These are phyloP conservation scores for Fusarium incarnatum DNA, from an alignment of 2,329 filamentous ascomycete genomes.

Conservation along the genomic window DNA sequence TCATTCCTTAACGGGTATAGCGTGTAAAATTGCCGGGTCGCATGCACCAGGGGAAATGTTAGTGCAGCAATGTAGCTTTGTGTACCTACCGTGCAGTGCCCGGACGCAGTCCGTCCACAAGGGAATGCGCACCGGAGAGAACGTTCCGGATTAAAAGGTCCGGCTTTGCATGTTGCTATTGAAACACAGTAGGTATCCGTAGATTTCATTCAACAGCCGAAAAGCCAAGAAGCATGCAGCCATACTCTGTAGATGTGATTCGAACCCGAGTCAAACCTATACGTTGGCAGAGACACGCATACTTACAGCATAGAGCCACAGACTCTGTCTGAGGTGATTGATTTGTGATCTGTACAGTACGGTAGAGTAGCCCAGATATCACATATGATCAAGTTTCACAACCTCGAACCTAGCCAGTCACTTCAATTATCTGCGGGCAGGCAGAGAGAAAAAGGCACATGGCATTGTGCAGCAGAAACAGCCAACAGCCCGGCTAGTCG, in stretches of 20 bases:
- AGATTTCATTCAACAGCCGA: not conserved
- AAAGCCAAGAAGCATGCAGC: constrained; percentile 7
- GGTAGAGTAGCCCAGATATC: not conserved
- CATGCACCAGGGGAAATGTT: constrained; percentile 25
- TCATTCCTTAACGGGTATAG: not conserved
- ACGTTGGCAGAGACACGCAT: constrained; percentile 9
- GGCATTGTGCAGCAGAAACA: not conserved
- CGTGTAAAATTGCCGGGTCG: not conserved
- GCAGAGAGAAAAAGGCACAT: not conserved
- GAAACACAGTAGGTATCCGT: not conserved
- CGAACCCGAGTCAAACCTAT: not conserved
- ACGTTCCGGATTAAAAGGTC: constrained; percentile 25
- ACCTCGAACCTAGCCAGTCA: not conserved
- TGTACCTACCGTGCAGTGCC: constrained; percentile 21
- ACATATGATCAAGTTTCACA: constrained; percentile 17
- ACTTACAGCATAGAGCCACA: not conserved
- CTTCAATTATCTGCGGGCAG: not conserved
- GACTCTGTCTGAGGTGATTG: not conserved
- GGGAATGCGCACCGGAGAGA: constrained; percentile 33
- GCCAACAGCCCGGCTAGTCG: not conserved
- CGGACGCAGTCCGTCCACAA: not conserved
- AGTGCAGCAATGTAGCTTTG: constrained; percentile 30
- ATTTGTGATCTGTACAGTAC: not conserved
- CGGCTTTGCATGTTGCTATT: not conserved
- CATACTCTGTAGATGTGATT: not conserved